Evolutionary conservation across 768 basidiomycete species (phyloP), one percentile per base, ranked within the genome.

Genomic region (Amanita muscaria): DNA sequence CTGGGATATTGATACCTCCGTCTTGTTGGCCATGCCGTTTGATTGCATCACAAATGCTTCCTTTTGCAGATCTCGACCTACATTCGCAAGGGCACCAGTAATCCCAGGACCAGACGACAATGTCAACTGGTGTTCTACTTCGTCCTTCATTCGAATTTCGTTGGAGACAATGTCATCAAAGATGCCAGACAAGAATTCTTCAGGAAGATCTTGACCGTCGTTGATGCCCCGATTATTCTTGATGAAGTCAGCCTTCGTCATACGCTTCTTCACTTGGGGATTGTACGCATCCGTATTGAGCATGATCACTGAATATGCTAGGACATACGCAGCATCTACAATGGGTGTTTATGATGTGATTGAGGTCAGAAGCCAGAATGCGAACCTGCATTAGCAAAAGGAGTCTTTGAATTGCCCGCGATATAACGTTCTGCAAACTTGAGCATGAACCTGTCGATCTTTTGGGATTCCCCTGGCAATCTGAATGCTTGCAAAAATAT

Each of bases 111-210:
- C 77, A 24, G 71, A 46, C 5, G 71, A 49, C 3, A 68, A 56
- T 7, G 67, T 60, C 18, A 77, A 55, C 5, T 67, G 66, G 22
- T 75, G 69, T 53, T 93, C 92, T 19, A 91, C 67, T 66, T 99
- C 94, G 56, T 98, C 96, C 65, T 97, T 97, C 96, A 99, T 98
- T 56, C 88, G 77, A 53, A 99, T 98, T 62, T 99, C 96, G 54
- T 96, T 92, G 33, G 61, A 70, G 46, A 79, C 76, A 52, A 99
- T 98, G 33, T 97, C 89, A 54, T 98, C 91, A 59, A 76, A 99
- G 50, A 97, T 87, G 16, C 64, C 66, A 4, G 68, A 70, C 33
- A 98, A 61, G 31, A 86, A 68, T 16, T 94, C 88, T 56, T 96
- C 91, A 0, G 91, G 88, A 35, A 99, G 76, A 62, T 93, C 83